These are phyloP conservation scores for Penicillium griseofulvum DNA, from an alignment of 2,329 filamentous ascomycete species.

Conservation along the genomic window DNA sequence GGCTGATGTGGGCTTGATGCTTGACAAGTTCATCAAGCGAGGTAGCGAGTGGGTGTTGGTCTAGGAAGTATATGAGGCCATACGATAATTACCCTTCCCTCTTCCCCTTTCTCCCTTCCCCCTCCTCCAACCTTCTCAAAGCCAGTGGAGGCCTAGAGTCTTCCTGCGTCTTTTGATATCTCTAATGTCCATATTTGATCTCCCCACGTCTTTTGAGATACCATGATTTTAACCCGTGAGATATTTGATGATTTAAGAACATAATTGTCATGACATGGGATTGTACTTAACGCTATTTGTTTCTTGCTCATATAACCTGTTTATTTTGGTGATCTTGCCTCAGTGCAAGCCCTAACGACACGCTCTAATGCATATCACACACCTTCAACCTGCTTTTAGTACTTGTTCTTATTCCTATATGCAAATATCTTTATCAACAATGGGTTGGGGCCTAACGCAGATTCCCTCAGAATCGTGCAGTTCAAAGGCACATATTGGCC, in stretches of 20 bases:
- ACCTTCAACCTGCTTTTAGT: not conserved
- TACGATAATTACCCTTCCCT: not conserved
- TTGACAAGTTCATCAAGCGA: conserved; percentile 97
- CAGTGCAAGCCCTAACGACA: not conserved
- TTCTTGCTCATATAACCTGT: conserved; percentile 4
- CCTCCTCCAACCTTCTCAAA: too few species aligned
- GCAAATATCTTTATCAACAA: not conserved
- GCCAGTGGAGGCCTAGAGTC: not conserved
- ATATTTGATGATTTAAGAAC: conserved; percentile 24
- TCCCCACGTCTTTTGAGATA: conserved; percentile 24
- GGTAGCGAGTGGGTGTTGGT: conserved; percentile 88
- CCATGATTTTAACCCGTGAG: conserved; percentile 22
- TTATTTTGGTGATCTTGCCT: not conserved
- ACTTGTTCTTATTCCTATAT: not conserved
- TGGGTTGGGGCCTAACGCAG: not conserved
- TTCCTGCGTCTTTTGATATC: conserved; percentile 13
- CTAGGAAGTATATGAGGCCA: conserved; percentile 30
- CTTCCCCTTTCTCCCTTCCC: too few species aligned
- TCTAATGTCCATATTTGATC: conserved; percentile 22
- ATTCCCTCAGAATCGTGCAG: not conserved
- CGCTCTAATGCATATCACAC: not conserved
- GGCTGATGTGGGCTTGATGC: conserved; percentile 73
- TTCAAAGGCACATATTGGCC: conserved; percentile 12
- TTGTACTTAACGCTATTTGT: conserved; percentile 11
- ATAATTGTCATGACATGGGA: conserved; percentile 22